These are phyloP conservation scores for Agrocybe praecox DNA, from an alignment of 768 basidiomycete species.

Conservation along the genomic window DNA sequence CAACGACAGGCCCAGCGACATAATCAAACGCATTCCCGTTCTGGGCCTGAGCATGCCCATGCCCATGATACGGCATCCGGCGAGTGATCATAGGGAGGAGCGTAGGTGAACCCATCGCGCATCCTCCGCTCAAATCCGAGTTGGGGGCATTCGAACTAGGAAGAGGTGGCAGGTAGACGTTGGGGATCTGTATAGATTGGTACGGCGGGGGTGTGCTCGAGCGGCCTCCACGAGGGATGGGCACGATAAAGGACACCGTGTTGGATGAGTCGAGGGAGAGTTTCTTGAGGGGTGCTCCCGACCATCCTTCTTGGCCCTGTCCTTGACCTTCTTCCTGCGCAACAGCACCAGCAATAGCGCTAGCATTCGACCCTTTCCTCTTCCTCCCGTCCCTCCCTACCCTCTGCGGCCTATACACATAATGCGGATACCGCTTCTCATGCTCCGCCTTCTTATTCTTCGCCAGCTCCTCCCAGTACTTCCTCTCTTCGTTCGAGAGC, in stretches of 20 bases:
- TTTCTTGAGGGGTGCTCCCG: too few relatives aligned
- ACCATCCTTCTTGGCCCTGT: too few relatives aligned
- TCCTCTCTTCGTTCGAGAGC: conserved; percentile 63
- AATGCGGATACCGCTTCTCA: conserved; percentile 72
- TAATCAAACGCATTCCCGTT: too few relatives aligned
- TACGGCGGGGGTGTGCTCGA: conserved; percentile 35
- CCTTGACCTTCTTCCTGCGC: too few relatives aligned
- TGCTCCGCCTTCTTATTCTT: conserved; percentile 84
- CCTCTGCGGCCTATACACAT: conserved; percentile 79
- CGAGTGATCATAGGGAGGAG: conserved; percentile 61
- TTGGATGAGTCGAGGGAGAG: conserved; percentile 11
- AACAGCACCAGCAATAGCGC: too few relatives aligned
- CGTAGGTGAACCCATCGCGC: too few relatives aligned
- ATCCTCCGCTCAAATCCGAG: too few relatives aligned
- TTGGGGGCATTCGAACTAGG: conserved; percentile 48
- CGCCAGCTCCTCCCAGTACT: conserved; percentile 76
- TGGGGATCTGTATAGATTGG: conserved; percentile 72
- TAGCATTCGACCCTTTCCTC: too few relatives aligned
- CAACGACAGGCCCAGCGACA: too few relatives aligned
- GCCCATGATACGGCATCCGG: conserved; percentile 54
- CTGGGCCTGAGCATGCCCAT: conserved; percentile 47
- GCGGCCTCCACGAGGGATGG: conserved; percentile 25
- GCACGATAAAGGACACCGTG: conserved; percentile 42
- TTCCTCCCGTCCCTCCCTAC: conserved; percentile 54
- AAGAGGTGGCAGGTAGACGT: too few relatives aligned